Evolutionary conservation across 768 basidiomycete species (phyloP).

Genomic region (Asterophora parasitica): DNA sequence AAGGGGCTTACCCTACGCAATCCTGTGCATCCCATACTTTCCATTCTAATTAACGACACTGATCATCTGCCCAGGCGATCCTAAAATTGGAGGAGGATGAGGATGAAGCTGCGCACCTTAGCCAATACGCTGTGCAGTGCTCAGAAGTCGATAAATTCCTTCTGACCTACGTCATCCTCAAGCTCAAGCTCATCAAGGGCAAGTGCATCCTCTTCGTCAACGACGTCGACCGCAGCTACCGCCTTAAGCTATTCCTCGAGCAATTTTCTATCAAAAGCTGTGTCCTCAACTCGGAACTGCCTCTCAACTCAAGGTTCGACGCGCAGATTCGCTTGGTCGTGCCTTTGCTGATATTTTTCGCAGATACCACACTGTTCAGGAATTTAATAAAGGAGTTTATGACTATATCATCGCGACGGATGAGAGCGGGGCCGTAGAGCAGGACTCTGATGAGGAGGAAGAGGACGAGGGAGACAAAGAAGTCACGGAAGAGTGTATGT

Average conservation of each 20-base stretch:
- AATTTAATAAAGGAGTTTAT: conserved; percentile 97
- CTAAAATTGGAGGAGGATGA: conserved; percentile 85
- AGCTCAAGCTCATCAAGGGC: conserved; percentile 91
- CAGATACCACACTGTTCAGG: conserved; percentile 95
- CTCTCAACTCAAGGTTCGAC: conserved; percentile 80
- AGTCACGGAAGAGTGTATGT: conserved; percentile 32
- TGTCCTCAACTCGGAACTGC: conserved; percentile 93
- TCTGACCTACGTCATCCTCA: conserved; percentile 91
- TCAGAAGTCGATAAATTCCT: conserved; percentile 97
- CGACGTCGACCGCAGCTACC: conserved; percentile 90
- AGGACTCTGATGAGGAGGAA: conserved; percentile 44
- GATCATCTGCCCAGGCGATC: conserved; percentile 51
- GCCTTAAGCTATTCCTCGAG: conserved; percentile 95
- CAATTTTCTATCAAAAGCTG: conserved; percentile 96
- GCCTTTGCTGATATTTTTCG: background rate
- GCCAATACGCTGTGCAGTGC: conserved; percentile 84
- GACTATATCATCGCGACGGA: conserved; percentile 99
- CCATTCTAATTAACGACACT: background rate
- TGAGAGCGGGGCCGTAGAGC: conserved; percentile 57
- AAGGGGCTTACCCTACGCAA: conserved; percentile 85
- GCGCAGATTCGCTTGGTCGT: background rate
- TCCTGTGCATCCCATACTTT: conserved; percentile 53
- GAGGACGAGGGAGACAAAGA: conserved; percentile 32
- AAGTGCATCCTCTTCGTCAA: conserved; percentile 98
- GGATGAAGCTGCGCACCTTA: conserved; percentile 75